Evolutionary conservation across 177 flowering plant genomes (phyloP).

Genomic region (Vitis hybrid): DNA sequence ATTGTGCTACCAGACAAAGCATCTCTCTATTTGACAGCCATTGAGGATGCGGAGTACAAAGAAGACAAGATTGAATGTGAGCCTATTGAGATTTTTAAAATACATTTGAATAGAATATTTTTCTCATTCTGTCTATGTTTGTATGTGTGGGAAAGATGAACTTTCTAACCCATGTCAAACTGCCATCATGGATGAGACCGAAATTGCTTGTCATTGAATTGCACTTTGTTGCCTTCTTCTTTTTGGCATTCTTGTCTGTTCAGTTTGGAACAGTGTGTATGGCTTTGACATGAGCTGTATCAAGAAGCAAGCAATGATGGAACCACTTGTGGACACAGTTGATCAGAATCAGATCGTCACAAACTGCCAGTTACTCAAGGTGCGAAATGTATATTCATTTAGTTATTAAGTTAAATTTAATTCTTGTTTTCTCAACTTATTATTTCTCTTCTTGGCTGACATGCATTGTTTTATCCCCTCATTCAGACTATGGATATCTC

Average conservation of each 20-base stretch:
- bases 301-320: slow-evolving; percentile 87
- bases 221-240: slow-evolving; percentile 8
- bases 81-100: slow-evolving; percentile 14
- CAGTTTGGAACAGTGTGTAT: slow-evolving; percentile 93
- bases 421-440: neutral
- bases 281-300: slow-evolving; percentile 99
- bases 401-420: neutral
- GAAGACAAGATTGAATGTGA: slow-evolving; percentile 97
- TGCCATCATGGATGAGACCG: neutral
- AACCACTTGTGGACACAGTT: slow-evolving; percentile 96
- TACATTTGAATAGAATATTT: neutral
- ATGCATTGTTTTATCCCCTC: slow-evolving; percentile 10
- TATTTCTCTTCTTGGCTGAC: neutral
- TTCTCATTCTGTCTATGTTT: neutral
- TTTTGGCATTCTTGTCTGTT: neutral
- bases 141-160: neutral
- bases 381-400: slow-evolving; percentile 10
- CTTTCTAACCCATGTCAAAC: neutral
- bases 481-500: slow-evolving; percentile 95
- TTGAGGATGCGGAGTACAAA: slow-evolving; percentile 97
- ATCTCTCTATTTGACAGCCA: slow-evolving; percentile 85
- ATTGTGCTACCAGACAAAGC: slow-evolving; percentile 87
- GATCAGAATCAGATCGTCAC: slow-evolving; percentile 95
- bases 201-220: too few relatives aligned
- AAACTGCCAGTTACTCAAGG: slow-evolving; percentile 86